These are phyloP conservation scores for Hemileccinum rubropunctum DNA, from an alignment of 768 basidiomycete species.

Conservation along the genomic window DNA sequence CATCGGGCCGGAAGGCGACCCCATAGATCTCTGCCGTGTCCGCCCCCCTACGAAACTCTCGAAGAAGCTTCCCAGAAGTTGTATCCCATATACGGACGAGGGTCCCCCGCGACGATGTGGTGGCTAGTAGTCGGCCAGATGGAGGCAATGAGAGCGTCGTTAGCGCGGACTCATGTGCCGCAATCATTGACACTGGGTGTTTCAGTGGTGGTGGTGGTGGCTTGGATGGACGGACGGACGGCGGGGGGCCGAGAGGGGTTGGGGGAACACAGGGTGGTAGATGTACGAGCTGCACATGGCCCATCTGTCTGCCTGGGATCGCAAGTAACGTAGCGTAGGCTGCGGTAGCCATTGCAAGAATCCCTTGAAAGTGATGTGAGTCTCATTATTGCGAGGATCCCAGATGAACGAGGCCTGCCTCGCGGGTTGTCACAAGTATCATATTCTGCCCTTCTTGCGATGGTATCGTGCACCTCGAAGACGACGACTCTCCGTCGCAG, in stretches of 20 bases:
- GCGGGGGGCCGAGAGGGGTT: conserved; percentile 52
- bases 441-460: conserved; percentile 70
- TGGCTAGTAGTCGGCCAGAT: conserved; percentile 78
- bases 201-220: conserved; percentile 57
- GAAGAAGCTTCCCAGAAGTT: conserved; percentile 63
- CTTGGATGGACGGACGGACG: conserved; percentile 48
- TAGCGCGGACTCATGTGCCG: conserved; percentile 77
- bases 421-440: conserved; percentile 85
- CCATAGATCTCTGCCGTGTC: conserved; percentile 93
- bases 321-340: conserved; percentile 78
- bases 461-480: conserved; percentile 64
- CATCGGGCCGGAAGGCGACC: conserved; percentile 83
- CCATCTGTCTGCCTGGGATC: conserved; percentile 81
- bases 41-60: conserved; percentile 81
- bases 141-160: conserved; percentile 75
- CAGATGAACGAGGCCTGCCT: conserved; percentile 45
- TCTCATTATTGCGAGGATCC: not conserved
- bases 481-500: conserved; percentile 75
- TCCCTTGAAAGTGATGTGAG: conserved; percentile 44
- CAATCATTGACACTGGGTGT: conserved; percentile 76
- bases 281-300: conserved; percentile 85
- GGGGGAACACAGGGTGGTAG: conserved; percentile 76
- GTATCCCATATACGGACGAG: conserved; percentile 88
- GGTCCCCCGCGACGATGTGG: conserved; percentile 80
- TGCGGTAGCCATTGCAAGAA: conserved; percentile 78